These are phyloP conservation scores for Trichosanthes cucumerina DNA, from an alignment of 306 rosid genomes.

Conservation along the genomic window DNA sequence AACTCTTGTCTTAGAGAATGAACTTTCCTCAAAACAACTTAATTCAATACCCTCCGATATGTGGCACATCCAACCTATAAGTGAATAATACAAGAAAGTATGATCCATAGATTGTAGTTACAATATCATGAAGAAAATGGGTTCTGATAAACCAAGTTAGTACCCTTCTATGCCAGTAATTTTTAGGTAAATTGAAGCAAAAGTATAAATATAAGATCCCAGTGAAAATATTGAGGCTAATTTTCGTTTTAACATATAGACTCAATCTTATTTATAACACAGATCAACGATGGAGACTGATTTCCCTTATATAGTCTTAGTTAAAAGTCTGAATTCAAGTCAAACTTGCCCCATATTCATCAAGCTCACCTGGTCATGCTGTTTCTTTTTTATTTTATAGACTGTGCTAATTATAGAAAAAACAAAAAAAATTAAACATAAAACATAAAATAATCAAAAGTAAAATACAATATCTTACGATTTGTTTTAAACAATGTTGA, in stretches of 20 bases:
- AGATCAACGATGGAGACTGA: neutral
- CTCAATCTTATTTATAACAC: neutral
- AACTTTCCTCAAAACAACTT: neutral
- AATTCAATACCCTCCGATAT: neutral
- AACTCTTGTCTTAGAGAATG: neutral
- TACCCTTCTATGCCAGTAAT: neutral
- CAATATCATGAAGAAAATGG: neutral
- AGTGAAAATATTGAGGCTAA: neutral
- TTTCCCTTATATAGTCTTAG: neutral
- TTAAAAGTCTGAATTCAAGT: neutral
- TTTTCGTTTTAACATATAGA: neutral
- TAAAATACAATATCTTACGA: constrained; percentile 44
- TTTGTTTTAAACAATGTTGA: constrained; percentile 82
- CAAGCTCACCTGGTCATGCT: neutral
- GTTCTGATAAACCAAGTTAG: neutral
- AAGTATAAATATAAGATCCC: neutral
- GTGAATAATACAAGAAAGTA: neutral
- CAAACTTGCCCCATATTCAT: neutral
- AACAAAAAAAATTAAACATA: neutral
- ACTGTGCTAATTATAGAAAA: neutral
- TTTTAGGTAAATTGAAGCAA: neutral
- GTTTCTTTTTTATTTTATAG: neutral
- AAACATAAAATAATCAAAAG: constrained; percentile 1
- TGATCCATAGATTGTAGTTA: neutral
- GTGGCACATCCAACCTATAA: neutral